Conservation (phyloP, 192 early-diverging fungal genomes). For the Backusella tarrabulga region DNA sequence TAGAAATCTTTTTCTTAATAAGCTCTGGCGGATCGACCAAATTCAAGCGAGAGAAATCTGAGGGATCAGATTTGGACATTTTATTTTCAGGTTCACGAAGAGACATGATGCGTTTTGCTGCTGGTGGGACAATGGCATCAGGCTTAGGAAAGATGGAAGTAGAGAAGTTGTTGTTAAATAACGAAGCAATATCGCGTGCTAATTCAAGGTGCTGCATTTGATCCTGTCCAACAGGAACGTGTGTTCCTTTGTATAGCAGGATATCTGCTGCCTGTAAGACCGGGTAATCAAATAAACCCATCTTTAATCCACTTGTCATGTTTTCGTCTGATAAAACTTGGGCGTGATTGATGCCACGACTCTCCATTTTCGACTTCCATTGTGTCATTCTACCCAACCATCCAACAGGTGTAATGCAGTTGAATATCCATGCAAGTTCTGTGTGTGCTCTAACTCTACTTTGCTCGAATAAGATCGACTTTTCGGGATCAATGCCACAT, state of each 20-base stretch:
- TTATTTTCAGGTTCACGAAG: constrained; percentile 72
- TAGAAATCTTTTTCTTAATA: constrained; percentile 68
- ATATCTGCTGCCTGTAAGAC: constrained; percentile 92
- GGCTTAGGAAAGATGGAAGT: constrained; percentile 68
- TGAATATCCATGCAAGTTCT: constrained; percentile 84
- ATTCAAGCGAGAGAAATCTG: constrained; percentile 71
- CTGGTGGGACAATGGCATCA: constrained; percentile 54
- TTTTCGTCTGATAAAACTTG: constrained; percentile 44
- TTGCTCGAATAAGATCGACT: constrained; percentile 82
- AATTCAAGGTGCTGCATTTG: constrained; percentile 91
- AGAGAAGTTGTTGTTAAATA: constrained; percentile 75
- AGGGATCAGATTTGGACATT: constrained; percentile 88
- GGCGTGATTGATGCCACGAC: constrained; percentile 21
- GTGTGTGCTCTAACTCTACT: constrained; percentile 75
- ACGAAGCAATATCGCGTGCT: constrained; percentile 70
- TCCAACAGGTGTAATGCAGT: constrained; percentile 82
- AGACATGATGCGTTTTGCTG: constrained; percentile 83
- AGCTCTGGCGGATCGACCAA: constrained; percentile 65
- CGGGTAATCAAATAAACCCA: constrained; percentile 89
- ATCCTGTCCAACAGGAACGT: constrained; percentile 93
- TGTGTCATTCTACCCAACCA: constrained; percentile 96
- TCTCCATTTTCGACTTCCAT: constrained; percentile 73
- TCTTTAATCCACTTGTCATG: constrained; percentile 45
- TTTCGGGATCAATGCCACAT: constrained; percentile 77
- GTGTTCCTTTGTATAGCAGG: constrained; percentile 81